These are phyloP conservation scores for Trichoderma asperelloides DNA, from an alignment of 495 filamentous ascomycete genomes.

Conservation along the genomic window DNA sequence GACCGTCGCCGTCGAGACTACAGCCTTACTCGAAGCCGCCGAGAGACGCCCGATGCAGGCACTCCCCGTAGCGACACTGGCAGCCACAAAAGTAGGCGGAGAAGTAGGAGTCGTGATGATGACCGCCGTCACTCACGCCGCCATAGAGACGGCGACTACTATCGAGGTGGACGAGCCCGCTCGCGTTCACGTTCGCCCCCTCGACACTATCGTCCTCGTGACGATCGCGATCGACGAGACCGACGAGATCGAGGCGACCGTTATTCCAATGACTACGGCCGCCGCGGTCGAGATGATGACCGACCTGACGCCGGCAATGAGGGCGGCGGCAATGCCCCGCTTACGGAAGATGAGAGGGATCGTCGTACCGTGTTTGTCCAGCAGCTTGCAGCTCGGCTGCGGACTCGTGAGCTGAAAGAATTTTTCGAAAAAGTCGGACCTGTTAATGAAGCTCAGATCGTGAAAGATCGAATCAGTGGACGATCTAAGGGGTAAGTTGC, in stretches of 20 bases:
- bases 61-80: slow-evolving; percentile 71
- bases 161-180: slow-evolving; percentile 57
- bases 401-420: slow-evolving; percentile 82
- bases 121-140: slow-evolving; percentile 73
- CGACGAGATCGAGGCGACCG: slow-evolving; percentile 30
- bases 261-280: slow-evolving; percentile 33
- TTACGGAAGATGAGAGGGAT: slow-evolving; percentile 93
- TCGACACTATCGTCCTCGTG: slow-evolving; percentile 68
- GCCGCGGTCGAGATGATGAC: slow-evolving; percentile 47
- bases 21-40: slow-evolving; percentile 33
- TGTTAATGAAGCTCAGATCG: slow-evolving; percentile 96
- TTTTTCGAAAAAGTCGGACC: slow-evolving; percentile 97
- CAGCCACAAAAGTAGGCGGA: slow-evolving; percentile 75
- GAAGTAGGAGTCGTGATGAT: slow-evolving; percentile 73
- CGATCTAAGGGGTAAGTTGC: slow-evolving; percentile 87
- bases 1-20: slow-evolving; percentile 56
- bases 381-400: slow-evolving; percentile 86
- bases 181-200: slow-evolving; percentile 69
- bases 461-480: slow-evolving; percentile 95
- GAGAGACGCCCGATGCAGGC: slow-evolving; percentile 39
- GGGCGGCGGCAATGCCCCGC: slow-evolving; percentile 46
- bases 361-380: slow-evolving; percentile 96
- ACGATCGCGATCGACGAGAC: slow-evolving; percentile 42
- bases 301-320: slow-evolving; percentile 41
- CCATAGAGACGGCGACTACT: slow-evolving; percentile 69